These are phyloP conservation scores for Knoxdaviesia proteae DNA, from an alignment of 2,329 filamentous ascomycete species.

Conservation along the genomic window DNA sequence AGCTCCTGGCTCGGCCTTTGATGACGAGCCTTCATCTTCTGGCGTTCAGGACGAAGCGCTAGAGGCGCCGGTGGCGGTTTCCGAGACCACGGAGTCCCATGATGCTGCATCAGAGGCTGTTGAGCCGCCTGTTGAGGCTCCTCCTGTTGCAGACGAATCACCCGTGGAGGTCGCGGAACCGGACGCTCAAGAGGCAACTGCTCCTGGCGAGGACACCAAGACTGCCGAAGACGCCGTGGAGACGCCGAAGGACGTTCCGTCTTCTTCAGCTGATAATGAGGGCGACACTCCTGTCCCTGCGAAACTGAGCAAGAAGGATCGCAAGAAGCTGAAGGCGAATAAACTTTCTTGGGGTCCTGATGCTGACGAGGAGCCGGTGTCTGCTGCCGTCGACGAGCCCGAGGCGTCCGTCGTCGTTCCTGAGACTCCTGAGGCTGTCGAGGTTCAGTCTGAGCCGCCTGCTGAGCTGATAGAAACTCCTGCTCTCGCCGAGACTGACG, in stretches of 20 bases:
- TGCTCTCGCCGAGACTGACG: neutral
- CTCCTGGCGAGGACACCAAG: too few species aligned
- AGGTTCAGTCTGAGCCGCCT: neutral
- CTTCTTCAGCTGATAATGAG: neutral
- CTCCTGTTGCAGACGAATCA: neutral
- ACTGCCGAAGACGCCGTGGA: too few species aligned
- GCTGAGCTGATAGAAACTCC: neutral
- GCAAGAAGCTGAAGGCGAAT: neutral
- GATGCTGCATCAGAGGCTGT: neutral
- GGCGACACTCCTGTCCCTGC: neutral
- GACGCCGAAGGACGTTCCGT: too few species aligned
- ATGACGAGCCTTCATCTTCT: neutral
- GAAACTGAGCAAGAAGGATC: constrained; percentile 4
- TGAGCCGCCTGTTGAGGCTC: neutral
- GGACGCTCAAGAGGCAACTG: too few species aligned
- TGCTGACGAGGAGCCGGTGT: neutral
- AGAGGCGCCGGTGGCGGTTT: neutral
- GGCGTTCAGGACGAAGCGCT: neutral
- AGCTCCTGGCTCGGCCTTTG: neutral
- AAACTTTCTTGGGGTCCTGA: too few species aligned
- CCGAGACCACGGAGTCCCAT: neutral
- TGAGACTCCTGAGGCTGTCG: neutral
- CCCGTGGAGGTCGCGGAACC: too few species aligned
- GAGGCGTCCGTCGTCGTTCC: neutral
- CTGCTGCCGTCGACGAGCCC: neutral